Evolutionary conservation across 768 basidiomycete species (phyloP), one percentile per base, ranked within the genome.

Genomic region (Gymnopilus dilepis): DNA sequence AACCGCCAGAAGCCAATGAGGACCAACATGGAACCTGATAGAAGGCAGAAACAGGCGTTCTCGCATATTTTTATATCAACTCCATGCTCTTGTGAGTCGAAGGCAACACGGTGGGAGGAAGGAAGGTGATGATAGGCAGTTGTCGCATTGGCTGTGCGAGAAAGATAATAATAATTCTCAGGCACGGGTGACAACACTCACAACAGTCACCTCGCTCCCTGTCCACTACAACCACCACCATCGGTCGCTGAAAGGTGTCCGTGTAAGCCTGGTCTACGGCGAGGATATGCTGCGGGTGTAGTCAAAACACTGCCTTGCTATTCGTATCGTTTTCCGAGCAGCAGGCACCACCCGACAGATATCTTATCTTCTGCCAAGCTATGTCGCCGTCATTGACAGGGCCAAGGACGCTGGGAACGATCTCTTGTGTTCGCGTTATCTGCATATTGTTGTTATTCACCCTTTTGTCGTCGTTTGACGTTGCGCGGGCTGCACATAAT

Each of bases 401-500:
- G 47, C 47, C 47, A 50, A 26, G 47, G 31, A n/a, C 26, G 47
- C 47, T 50, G 47, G 26, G 26, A 28, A 50, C 47, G 30, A 50
- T n/a, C 17, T 50, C 15, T 50, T 31, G 47, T 17, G 24, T 28
- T 50, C 47, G 47, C 47, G 17, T 50, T 28, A n/a, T 50, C 26
- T 50, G 12, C 47, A 17, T 54, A 5, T 40, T 54, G 6, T 24
- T 54, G 21, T 24, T 38, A 3, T 37, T 53, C 2, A 17, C 22
- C 34, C 22, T 38, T 17, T 37, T 56, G 11, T 56, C 54, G 3
- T 55, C 31, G 28, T 41, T 56, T 12, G 54, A 40, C 17, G 47
- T 30, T 21, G 55, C 42, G 38, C 55, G 47, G 24, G 60, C 51
- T 22, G 51, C 58, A 19, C 62, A 59, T 55, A 66, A 70, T 58